Conservation (phyloP, 345 rosid species). For the Salix suchowensis region DNA sequence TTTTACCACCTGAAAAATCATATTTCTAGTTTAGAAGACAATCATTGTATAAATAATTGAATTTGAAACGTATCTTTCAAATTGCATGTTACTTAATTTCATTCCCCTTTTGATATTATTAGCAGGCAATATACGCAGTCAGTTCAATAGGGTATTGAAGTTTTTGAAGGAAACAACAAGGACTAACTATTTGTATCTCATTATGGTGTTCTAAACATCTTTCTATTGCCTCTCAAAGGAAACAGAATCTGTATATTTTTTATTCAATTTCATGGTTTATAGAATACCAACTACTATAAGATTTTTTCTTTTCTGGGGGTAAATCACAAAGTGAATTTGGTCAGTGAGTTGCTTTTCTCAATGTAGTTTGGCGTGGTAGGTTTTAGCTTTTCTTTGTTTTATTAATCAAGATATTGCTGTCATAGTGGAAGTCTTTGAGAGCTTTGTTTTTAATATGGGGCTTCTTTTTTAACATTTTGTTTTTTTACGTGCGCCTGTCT, state of each 20-base stretch:
- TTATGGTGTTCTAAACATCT: not conserved
- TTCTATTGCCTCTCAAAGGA: not conserved
- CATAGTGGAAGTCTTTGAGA: too few species aligned
- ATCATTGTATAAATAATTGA: not conserved
- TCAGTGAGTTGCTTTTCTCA: not conserved
- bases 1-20: not conserved
- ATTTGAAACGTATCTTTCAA: not conserved
- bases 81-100: not conserved
- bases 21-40: not conserved
- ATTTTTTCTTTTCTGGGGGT: not conserved
- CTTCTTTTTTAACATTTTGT: not conserved
- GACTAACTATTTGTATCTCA: not conserved
- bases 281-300: not conserved
- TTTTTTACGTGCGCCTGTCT: slow-evolving; percentile 26
- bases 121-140: not conserved
- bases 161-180: not conserved
- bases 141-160: not conserved
- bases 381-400: not conserved
- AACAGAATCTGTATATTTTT: not conserved
- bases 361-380: not conserved
- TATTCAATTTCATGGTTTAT: not conserved
- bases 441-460: not conserved
- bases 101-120: not conserved
- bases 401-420: not conserved
- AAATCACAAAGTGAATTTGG: not conserved